Evolutionary conservation across 202 grass and related monocot species (phyloP), one percentile per base, ranked within the genome.

Genomic region (Digitaria exilis): DNA sequence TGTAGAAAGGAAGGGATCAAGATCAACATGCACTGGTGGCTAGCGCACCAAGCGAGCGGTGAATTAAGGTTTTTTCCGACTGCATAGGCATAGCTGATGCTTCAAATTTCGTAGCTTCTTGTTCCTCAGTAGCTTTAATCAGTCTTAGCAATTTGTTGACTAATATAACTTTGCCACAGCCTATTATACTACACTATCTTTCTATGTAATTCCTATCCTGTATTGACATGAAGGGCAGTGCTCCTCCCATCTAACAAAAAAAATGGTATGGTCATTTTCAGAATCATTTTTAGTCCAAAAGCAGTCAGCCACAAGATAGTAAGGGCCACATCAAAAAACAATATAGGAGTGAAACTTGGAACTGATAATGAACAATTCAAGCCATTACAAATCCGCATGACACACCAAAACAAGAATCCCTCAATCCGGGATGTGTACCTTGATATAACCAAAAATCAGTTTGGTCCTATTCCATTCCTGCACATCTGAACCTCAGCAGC

Each of bases 381-480:
- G 7, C 0, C 41, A 30, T 22, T 51, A 35, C 28, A 35, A 45
- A 19, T 44, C 31, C 15, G 60, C 22, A 56, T 9, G 6, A 62
- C 48, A 58, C 37, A 71, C 34, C 32, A 52, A 73, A n/a, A 12
- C 12, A 44, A 73, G 12, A 43, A 32, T 21, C 9, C 45, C 13
- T 13, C 37, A 2, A 5, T 64, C 32, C 14, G 73, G 46, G 28
- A 45, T 70, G 13, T 14, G 58, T 65, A 83, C 64, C 34, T 85
- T 71, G 32, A 61, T 84, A 58, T 69, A 62, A 44, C 50, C 48
- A n/a, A 62, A 52, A 54, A 26, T 51, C 50, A 21, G 42, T 41
- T 32, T 26, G 18, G 32, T 26, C 55, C 69, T 69, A 91, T 43
- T 85, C 42, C 73, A 91, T 28, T 55, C 86, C 79, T 0, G 78